These are phyloP conservation scores for Trichoderma orchidacearum DNA, from an alignment of 495 filamentous ascomycete genomes.

Conservation along the genomic window DNA sequence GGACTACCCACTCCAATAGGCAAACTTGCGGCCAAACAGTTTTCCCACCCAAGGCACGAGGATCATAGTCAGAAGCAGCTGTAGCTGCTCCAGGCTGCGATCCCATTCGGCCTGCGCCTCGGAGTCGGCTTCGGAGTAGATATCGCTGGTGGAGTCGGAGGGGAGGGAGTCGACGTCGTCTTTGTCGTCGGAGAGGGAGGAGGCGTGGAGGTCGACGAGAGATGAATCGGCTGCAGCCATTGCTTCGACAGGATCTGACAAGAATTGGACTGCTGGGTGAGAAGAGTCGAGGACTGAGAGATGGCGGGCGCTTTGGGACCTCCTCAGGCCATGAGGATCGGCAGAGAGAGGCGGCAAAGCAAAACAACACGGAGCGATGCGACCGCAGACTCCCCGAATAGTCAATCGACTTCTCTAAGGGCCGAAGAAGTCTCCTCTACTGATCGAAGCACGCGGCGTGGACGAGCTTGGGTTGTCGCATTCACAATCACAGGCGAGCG, in stretches of 20 bases:
- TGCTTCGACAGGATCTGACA: slow-evolving; percentile 8
- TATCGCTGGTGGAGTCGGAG: slow-evolving; percentile 50
- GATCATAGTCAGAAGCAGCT: slow-evolving; percentile 86
- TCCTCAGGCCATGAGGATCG: not conserved
- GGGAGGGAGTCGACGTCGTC: slow-evolving; percentile 72
- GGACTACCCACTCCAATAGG: slow-evolving; percentile 74
- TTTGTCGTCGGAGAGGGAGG: slow-evolving; percentile 19
- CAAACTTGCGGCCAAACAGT: slow-evolving; percentile 83
- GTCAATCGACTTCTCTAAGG: no score
- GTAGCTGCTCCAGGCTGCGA: slow-evolving; percentile 80
- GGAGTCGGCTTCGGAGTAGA: slow-evolving; percentile 45
- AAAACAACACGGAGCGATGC: no score
- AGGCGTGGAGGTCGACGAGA: slow-evolving; percentile 25
- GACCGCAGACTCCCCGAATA: no score
- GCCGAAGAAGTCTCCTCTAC: no score
- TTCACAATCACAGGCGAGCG: no score
- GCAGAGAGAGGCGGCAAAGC: no score
- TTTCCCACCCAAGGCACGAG: slow-evolving; percentile 86
- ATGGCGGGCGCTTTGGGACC: not conserved
- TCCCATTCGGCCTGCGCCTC: slow-evolving; percentile 93
- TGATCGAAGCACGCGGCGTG: no score
- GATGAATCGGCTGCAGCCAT: slow-evolving; percentile 31
- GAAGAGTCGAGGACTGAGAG: not conserved
- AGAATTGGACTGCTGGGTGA: slow-evolving; percentile 2
- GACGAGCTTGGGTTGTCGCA: no score